Evolutionary conservation across 495 filamentous ascomycete genomes (phyloP).

Genomic region (Penicillium odoratum): DNA sequence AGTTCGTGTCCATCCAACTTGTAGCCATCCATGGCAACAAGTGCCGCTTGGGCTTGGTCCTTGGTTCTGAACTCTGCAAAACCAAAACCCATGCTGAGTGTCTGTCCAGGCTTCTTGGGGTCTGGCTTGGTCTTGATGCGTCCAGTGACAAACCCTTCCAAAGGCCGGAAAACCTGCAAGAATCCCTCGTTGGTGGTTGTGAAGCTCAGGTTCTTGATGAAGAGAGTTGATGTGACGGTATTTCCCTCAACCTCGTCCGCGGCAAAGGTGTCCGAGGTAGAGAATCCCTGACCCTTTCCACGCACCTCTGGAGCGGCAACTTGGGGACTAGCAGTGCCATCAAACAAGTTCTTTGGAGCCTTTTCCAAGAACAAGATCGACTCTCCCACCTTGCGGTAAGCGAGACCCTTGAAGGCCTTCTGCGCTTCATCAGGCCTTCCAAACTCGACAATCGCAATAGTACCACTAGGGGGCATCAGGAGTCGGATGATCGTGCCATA

Average conservation of each 20-base stretch:
- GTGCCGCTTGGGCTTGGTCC: slow-evolving; percentile 72
- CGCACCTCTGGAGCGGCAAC: slow-evolving; percentile 35
- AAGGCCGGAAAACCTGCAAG: slow-evolving; percentile 68
- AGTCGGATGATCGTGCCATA: slow-evolving; percentile 70
- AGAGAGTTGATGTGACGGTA: slow-evolving; percentile 73
- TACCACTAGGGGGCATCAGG: slow-evolving; percentile 88
- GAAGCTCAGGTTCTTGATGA: slow-evolving; percentile 92
- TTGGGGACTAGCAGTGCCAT: slow-evolving; percentile 31
- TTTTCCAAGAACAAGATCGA: slow-evolving; percentile 93
- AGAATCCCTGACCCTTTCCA: slow-evolving; percentile 50
- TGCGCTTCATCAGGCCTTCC: slow-evolving; percentile 71
- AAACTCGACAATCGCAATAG: slow-evolving; percentile 91
- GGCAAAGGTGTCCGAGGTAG: slow-evolving; percentile 55
- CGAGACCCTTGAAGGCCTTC: slow-evolving; percentile 76
- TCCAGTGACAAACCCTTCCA: slow-evolving; percentile 83
- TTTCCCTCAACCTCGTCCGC: slow-evolving; percentile 51
- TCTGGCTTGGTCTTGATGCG: slow-evolving; percentile 85
- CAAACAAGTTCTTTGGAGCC: slow-evolving; percentile 81
- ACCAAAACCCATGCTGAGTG: slow-evolving; percentile 93
- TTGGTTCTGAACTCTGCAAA: slow-evolving; percentile 87
- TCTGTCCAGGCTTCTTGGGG: slow-evolving; percentile 77
- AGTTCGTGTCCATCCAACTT: slow-evolving; percentile 83
- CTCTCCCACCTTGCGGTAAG: slow-evolving; percentile 87
- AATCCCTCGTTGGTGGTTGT: slow-evolving; percentile 75
- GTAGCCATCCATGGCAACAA: slow-evolving; percentile 82